Percentiles rank a stretch among this genome's conserved stretches.
These are phyloP conservation scores for Boletellus sp. DNA, from an alignment of 768 basidiomycete genomes.

Conservation along the genomic window DNA sequence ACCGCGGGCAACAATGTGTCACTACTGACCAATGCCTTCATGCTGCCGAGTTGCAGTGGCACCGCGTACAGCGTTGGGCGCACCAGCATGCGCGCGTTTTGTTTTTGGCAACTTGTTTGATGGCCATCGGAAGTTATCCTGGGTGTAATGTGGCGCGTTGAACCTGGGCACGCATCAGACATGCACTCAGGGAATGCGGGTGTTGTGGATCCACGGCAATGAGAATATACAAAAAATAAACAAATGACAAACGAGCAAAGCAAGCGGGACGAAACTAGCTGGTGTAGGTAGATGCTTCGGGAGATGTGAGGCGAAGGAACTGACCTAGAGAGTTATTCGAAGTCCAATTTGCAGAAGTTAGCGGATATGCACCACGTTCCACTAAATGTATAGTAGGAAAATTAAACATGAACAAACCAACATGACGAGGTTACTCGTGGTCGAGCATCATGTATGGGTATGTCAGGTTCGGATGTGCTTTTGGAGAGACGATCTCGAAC, in stretches of 20 bases:
- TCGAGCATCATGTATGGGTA: conserved; percentile 59
- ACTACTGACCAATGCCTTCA: conserved; percentile 1
- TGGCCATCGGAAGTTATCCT: conserved; percentile 7
- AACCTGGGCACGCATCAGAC: conserved; percentile 21
- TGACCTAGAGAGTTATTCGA: conserved; percentile 3
- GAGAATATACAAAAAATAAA: conserved; percentile 17
- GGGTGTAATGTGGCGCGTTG: conserved; percentile 11
- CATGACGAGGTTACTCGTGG: conserved; percentile 30
- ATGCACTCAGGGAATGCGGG: conserved; percentile 12
- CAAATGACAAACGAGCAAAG: conserved; percentile 18
- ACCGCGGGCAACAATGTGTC: conserved; percentile 2
- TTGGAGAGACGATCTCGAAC: conserved; percentile 60
- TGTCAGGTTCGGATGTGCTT: conserved; percentile 40
- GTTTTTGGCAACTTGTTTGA: neutral
- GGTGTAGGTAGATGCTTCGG: conserved; percentile 10
- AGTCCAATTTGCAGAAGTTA: conserved; percentile 10
- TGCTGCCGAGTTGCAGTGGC: too few relatives aligned
- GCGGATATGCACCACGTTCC: conserved; percentile 11
- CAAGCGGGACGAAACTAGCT: conserved; percentile 18
- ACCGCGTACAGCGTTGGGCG: neutral
- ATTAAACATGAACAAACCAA: conserved; percentile 15
- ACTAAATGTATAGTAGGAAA: conserved; percentile 13
- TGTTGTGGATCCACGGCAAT: conserved; percentile 9
- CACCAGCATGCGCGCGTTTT: neutral
- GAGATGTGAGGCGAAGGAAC: conserved; percentile 6